Evolutionary conservation across 176 grass and related monocot genomes (phyloP), one percentile per base, ranked within the genome.

Genomic region (Otatea glauca): DNA sequence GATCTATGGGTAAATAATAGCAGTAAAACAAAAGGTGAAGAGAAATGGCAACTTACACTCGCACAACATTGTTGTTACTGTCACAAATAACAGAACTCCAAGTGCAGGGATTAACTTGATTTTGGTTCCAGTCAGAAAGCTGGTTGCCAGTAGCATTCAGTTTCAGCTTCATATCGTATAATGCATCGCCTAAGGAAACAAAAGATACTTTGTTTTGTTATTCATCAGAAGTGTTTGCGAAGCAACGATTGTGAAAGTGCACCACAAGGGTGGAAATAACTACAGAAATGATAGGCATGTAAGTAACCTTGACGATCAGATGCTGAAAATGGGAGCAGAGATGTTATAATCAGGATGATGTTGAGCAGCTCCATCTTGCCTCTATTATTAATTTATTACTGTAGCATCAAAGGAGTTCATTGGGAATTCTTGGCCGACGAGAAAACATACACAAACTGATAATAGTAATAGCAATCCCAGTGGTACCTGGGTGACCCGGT

Each of bases 81-180:
- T 98, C 93, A 86, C 96, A 98, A 45, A 95, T 95, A 86, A 98
- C 88, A 47, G 92, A 95, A 84, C 92, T 94, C 95, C 89, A 98
- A 16, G 79, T 90, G 88, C 92, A 98, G 48, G 92, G 92, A 48
- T 68, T 87, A 76, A 95, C 91, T 98, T 95, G 95, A 92, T 95
- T 90, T 69, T 76, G 85, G 34, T 98, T 98, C 89, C 91, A 95
- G 34, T 98, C 95, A 37, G 76, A 25, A 77, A 95, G 95, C 87
- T 93, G 92, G 41, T 18, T 92, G 39, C 72, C 72, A 79, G 79
- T 79, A 79, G 80, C 95, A 73, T 95, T 91, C 32, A 98, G 83
- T 76, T 86, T 88, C 65, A n/a, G 41, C 71, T 92, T 95, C 93
- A 98, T 92, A 68, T 95, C 89, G 60, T 80, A 87, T 21, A 98